Conservation (phyloP, 164 flowering plant genomes). For the Liquidambar formosana region DNA sequence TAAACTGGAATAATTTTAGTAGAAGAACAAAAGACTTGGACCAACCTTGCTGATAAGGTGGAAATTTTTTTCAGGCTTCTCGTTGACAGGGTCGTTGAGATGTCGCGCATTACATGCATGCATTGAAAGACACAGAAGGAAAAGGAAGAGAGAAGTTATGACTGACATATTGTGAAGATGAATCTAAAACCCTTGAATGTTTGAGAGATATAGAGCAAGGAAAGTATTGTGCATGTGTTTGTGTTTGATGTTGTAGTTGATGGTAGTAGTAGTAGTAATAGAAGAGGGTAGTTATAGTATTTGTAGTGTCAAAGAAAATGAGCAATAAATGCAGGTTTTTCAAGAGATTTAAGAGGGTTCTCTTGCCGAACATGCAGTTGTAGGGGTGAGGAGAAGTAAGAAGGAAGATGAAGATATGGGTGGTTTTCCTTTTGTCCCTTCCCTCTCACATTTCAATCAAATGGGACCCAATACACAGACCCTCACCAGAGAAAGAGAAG, state of each 20-base stretch:
- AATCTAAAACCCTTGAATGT: not conserved
- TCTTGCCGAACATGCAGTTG: constrained; percentile 32
- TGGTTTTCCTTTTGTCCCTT: constrained; percentile 26
- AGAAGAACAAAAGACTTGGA: not conserved
- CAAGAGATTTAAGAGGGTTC: constrained; percentile 3
- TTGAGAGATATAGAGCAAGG: not conserved
- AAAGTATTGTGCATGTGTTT: not conserved
- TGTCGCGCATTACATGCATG: constrained; percentile 33
- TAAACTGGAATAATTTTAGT: not conserved
- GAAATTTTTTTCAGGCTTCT: constrained; percentile 9
- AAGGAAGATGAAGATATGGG: constrained; percentile 29
- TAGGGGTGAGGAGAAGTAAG: constrained; percentile 22
- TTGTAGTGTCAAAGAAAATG: constrained; percentile 5
- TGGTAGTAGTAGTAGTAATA: not conserved
- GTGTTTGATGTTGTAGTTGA: no score
- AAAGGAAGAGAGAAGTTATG: constrained; percentile 15
- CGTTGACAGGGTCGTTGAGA: constrained; percentile 6
- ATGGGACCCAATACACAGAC: constrained; percentile 19
- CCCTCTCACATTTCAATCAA: constrained; percentile 10
- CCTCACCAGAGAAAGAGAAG: constrained; percentile 10
- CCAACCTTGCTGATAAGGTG: constrained; percentile 22
- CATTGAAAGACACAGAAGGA: constrained; percentile 23
- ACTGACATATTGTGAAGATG: constrained; percentile 13
- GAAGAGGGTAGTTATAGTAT: not conserved
- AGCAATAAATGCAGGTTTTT: constrained; percentile 30